Conservation (phyloP, 495 filamentous ascomycete species). For the Corynascus novoguineensis region DNA sequence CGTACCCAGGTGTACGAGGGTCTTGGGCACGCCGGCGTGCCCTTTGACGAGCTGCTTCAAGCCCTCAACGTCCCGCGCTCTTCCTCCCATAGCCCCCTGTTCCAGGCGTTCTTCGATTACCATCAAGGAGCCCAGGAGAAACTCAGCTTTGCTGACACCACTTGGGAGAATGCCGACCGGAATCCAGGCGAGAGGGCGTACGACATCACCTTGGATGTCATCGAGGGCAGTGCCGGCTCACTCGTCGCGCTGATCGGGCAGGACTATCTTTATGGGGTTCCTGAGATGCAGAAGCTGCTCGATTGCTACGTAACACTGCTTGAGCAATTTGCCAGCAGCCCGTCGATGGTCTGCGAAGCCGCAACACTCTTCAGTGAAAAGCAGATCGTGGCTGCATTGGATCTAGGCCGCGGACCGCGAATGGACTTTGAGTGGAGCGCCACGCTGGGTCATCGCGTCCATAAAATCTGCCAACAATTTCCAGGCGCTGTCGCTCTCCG, state of each 20-base stretch:
- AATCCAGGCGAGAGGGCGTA: slow-evolving; percentile 8
- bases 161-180: not conserved
- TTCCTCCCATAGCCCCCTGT: slow-evolving; percentile 26
- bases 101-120: slow-evolving; percentile 39
- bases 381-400: not conserved
- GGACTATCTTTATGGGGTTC: slow-evolving; percentile 13
- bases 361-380: not conserved
- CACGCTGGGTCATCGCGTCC: not conserved
- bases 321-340: not conserved
- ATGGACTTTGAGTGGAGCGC: not conserved
- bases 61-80: slow-evolving; percentile 22
- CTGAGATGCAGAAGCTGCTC: slow-evolving; percentile 4
- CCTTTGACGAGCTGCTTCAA: slow-evolving; percentile 35
- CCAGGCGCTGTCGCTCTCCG: not conserved
- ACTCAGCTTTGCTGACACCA: not conserved
- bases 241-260: slow-evolving; percentile 16
- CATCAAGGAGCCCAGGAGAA: slow-evolving; percentile 19
- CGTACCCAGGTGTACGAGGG: slow-evolving; percentile 13
- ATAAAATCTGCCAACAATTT: not conserved
- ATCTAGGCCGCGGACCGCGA: not conserved
- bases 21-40: slow-evolving; percentile 24
- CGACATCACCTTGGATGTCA: slow-evolving; percentile 25
- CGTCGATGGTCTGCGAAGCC: not conserved
- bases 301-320: not conserved
- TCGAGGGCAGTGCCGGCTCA: slow-evolving; percentile 14